phyloP scores from a whole-genome alignment of 2,329 filamentous ascomycete species.

The Colletotrichum gigasporum region DNA sequence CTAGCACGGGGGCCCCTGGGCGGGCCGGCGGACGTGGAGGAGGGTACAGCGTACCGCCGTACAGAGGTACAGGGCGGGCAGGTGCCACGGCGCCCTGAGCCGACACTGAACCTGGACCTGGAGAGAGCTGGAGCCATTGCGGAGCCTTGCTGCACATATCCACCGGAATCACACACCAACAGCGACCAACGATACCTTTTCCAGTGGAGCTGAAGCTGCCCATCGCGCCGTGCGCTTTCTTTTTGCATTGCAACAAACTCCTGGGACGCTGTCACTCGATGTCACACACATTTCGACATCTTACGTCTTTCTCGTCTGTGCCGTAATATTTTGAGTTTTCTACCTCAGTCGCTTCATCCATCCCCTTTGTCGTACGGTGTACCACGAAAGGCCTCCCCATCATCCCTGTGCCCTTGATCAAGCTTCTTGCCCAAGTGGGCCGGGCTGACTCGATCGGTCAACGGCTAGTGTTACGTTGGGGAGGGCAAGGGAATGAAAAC shows the following conservation, averaged over 20 bases:
- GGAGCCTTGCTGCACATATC: not conserved
- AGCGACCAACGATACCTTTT: not conserved
- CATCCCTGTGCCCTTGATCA: not conserved
- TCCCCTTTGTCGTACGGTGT: not conserved
- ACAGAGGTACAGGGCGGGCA: not conserved
- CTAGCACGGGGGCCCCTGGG: not conserved
- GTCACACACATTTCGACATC: not conserved
- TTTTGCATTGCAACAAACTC: not conserved
- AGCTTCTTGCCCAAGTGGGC: not conserved
- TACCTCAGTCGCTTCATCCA: not conserved
- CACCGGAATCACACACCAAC: conserved; percentile 5
- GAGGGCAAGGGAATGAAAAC: not conserved
- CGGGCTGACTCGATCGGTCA: not conserved
- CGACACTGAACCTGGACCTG: not conserved
- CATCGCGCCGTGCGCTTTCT: not conserved
- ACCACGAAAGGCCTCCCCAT: too few species aligned
- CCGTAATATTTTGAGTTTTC: not conserved
- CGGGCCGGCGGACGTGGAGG: not conserved
- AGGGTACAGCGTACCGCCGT: too few species aligned
- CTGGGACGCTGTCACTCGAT: not conserved
- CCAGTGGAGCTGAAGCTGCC: not conserved
- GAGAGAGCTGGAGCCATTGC: not conserved
- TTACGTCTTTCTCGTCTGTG: not conserved
- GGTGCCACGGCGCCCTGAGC: not conserved
- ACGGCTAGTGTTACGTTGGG: not conserved